Evolutionary conservation across 192 early-diverging fungal genomes (phyloP).

Genomic region (Allomyces arbusculus): DNA sequence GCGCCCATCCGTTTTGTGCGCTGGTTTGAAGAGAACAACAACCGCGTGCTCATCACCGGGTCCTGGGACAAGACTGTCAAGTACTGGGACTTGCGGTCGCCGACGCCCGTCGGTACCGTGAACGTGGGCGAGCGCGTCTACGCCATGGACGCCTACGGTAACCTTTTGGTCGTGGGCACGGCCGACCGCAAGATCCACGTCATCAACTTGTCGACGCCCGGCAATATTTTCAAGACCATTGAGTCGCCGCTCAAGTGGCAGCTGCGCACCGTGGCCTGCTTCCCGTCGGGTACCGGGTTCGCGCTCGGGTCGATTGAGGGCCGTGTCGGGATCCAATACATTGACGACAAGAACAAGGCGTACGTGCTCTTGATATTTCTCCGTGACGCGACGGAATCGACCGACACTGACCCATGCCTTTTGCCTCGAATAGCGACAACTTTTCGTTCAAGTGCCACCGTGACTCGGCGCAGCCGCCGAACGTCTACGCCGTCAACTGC

Average conservation of each 20-base stretch:
- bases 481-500: conserved; percentile 29
- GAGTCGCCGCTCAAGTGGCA: conserved; percentile 59
- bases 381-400: background rate
- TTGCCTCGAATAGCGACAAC: conserved; percentile 25
- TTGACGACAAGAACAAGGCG: conserved; percentile 51
- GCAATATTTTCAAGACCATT: conserved; percentile 42
- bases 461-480: conserved; percentile 26
- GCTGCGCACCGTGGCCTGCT: conserved; percentile 63
- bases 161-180: conserved; percentile 75
- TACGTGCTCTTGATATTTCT: conserved; percentile 1
- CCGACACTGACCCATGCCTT: background rate
- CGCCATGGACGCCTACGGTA: conserved; percentile 61
- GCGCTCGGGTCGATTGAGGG: conserved; percentile 89
- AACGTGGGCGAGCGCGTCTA: conserved; percentile 73
- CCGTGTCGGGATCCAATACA: conserved; percentile 75
- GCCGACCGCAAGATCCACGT: conserved; percentile 69
- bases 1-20: conserved; percentile 62
- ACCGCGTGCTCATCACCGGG: conserved; percentile 59
- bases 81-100: conserved; percentile 84
- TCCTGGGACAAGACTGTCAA: conserved; percentile 93
- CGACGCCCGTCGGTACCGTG: conserved; percentile 48
- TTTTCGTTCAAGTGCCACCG: conserved; percentile 94
- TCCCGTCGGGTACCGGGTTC: conserved; percentile 55
- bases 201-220: conserved; percentile 63
- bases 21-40: conserved; percentile 44